These are phyloP conservation scores for Hypoxylon sp. DNA, from an alignment of 2,329 filamentous ascomycete genomes.

Conservation along the genomic window DNA sequence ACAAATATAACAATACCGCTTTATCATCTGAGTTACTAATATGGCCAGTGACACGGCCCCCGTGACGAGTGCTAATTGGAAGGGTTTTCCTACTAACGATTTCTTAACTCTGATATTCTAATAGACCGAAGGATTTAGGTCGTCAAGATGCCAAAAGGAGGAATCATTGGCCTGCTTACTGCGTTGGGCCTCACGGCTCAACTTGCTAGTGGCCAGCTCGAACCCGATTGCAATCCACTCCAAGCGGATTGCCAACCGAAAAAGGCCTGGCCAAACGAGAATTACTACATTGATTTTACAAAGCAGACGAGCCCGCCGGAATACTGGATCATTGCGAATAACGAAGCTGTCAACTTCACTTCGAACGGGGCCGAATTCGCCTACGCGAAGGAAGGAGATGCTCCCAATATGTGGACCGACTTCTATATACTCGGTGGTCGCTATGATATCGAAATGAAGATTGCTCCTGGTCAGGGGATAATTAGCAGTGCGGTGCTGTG, in stretches of 20 bases:
- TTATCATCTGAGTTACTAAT: constrained; percentile 46
- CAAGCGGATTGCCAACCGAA: constrained; percentile 47
- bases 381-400: constrained; percentile 48
- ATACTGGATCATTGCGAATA: constrained; percentile 47
- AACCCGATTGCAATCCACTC: constrained; percentile 51
- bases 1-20: constrained; percentile 47
- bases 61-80: neutral
- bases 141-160: constrained; percentile 45
- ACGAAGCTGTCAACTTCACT: constrained; percentile 48
- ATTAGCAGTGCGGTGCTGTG: constrained; percentile 49
- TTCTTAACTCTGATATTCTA: constrained; percentile 29
- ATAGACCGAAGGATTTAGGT: constrained; percentile 41
- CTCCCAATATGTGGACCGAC: constrained; percentile 51
- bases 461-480: constrained; percentile 50
- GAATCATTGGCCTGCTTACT: constrained; percentile 44
- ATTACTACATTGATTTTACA: constrained; percentile 52
- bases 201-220: constrained; percentile 46
- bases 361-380: constrained; percentile 49
- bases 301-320: constrained; percentile 43
- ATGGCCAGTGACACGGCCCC: constrained; percentile 36
- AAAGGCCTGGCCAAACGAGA: constrained; percentile 44
- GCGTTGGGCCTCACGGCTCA: constrained; percentile 44
- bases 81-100: constrained; percentile 33
- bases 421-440: constrained; percentile 52
- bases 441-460: constrained; percentile 52